Base-by-base conservation (phyloP, 2,329 filamentous ascomycete genomes). In the Diplodia sapinea region DNA sequence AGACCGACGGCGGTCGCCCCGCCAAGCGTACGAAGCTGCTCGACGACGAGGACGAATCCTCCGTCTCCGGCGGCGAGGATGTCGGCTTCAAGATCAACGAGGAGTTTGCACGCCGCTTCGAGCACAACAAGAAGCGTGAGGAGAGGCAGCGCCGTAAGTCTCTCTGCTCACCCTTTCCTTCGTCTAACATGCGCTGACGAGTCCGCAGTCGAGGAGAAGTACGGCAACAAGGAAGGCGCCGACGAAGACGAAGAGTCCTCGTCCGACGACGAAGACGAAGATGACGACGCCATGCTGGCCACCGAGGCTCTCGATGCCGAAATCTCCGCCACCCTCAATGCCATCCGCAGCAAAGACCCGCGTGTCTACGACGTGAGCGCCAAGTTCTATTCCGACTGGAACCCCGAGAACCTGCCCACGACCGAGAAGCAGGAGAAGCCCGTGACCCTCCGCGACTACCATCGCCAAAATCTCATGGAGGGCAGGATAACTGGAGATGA, bases 91-190 rank as follows among this genome's bases (percentile, higher is more conserved):
- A 91, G 77, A 89, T 99, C 79, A 98, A 99, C 79, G 85, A 93
- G 77, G 92, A 96, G 64, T 99, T 90, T 78, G 95, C 95, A 52
- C 88, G 87, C 72, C 86, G 92, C 50, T 98, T 97, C 74, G 95
- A 99, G 79, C 87, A 98, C 81, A 99, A 99, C 82, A 97, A 98
- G 83, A 97, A 97, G 82, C 88, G 94, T 68, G 94, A 96, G 76
- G 95, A 99, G 78, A 82, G 88, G 70, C 89, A 93, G 17, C 85
- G 87, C 75, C 79, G 89, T 91, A 75, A 73, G 87, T 80, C 26
- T 49, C 31, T 4, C 33, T 36, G 7, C 36, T 13, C 33, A 9
- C n/a, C 3, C 15, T 7, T 0, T 12, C 23, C 5, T 23, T 65
- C 20, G 26, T 29, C 31, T 50, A 43, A 2, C 15, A 20, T 65